phyloP scores from a whole-genome alignment of 768 basidiomycete genomes.

The Podaxis sp. region DNA sequence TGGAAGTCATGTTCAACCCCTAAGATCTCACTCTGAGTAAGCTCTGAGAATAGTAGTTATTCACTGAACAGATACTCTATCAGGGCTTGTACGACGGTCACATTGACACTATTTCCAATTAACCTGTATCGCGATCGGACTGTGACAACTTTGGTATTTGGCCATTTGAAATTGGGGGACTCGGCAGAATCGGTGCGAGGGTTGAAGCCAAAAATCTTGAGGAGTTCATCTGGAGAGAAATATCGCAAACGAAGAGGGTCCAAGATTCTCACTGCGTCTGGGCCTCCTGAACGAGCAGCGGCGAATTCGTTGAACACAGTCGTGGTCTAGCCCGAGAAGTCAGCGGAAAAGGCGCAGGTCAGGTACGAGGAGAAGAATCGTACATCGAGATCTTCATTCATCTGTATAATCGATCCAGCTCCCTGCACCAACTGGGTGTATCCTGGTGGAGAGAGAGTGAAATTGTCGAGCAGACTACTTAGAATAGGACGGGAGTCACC shows the following conservation, averaged over 20 bases:
- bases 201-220: conserved; percentile 65
- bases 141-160: conserved; percentile 42
- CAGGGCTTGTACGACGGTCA: conserved; percentile 62
- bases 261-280: conserved; percentile 51
- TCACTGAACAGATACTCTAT: conserved; percentile 53
- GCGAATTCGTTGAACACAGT: conserved; percentile 56
- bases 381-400: conserved; percentile 66
- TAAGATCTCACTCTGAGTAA: not conserved
- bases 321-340: conserved; percentile 46
- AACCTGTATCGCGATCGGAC: conserved; percentile 71
- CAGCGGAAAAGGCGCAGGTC: not conserved
- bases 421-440: conserved; percentile 79
- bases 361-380: conserved; percentile 12
- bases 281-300: conserved; percentile 35
- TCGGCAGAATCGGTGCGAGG: conserved; percentile 18
- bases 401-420: conserved; percentile 74
- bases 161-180: conserved; percentile 54
- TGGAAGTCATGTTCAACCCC: not conserved
- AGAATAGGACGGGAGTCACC: conserved; percentile 36
- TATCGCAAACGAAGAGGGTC: conserved; percentile 66
- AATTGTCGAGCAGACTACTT: not conserved
- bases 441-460: conserved; percentile 35
- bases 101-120: conserved; percentile 84
- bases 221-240: conserved; percentile 70
- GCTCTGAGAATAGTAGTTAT: not conserved